Percentiles rank a stretch among this genome's conserved stretches.
These are phyloP conservation scores for Mycoemilia scoparia DNA, from an alignment of 192 early-diverging fungal genomes.

Conservation along the genomic window DNA sequence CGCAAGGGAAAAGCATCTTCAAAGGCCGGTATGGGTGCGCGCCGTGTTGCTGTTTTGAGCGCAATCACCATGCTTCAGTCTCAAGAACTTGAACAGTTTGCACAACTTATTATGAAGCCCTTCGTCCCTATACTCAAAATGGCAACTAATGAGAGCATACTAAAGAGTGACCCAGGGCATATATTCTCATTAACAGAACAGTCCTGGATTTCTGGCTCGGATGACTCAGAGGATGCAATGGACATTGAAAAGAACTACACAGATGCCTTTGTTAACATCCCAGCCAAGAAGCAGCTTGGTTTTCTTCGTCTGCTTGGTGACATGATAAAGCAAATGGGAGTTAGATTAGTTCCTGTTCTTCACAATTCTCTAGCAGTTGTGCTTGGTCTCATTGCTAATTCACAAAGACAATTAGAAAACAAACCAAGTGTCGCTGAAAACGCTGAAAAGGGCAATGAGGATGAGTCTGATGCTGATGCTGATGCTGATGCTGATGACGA, in stretches of 20 bases:
- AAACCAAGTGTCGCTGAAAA: conserved; percentile 1
- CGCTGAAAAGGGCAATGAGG: background rate
- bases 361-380: conserved; percentile 53
- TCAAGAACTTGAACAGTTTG: conserved; percentile 47
- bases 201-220: background rate
- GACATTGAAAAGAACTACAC: conserved; percentile 6
- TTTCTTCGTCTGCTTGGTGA: conserved; percentile 65
- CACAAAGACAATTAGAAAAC: conserved; percentile 33
- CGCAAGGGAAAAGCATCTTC: conserved; percentile 54
- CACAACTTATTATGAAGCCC: conserved; percentile 67
- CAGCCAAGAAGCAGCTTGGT: conserved; percentile 48
- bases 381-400: conserved; percentile 48
- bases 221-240: conserved; percentile 10
- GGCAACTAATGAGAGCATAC: conserved; percentile 18
- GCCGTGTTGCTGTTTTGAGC: conserved; percentile 68
- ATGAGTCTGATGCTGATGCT: conserved; percentile 2
- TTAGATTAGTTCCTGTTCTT: conserved; percentile 49
- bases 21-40: conserved; percentile 45
- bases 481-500: conserved; percentile 1
- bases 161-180: conserved; percentile 11
- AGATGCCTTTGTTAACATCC: conserved; percentile 8
- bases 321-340: conserved; percentile 63
- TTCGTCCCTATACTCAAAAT: conserved; percentile 29
- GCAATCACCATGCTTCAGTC: conserved; percentile 49
- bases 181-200: conserved; percentile 16